Evolutionary conservation across 2,329 filamentous ascomycete genomes (phyloP), one percentile per base, ranked within the genome.

Genomic region (Xenosphaeropsis pyriputrescens): DNA sequence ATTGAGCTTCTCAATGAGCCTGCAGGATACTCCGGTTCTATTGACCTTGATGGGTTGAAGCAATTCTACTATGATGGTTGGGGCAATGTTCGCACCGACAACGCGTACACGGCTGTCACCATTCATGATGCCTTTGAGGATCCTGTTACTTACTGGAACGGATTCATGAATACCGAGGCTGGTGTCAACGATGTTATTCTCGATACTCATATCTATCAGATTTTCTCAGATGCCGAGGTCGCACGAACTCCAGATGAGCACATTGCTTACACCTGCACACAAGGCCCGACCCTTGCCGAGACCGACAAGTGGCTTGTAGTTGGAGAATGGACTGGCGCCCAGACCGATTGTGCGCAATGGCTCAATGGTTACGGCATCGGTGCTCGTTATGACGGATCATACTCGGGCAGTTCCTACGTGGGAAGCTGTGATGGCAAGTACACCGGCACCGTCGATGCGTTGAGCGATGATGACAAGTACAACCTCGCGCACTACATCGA

Each of bases 281-380:
- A 55, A 42, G 45, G 43, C n/a, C 47, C 54, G 12, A 43, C 49
- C 5, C 43, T 63, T 3, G 47, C 57, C 1, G 47, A 52, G 1
- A 46, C 50, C 0, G 52, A 54, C 22, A 52, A 55, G 31, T 51
- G 50, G 42, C 44, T 58, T 4, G 52, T 58, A 32, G 60, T 65
- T 6, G 62, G 62, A 39, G 63, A 65, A 40, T 65, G 62, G 53
- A 57, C 53, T 9, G 59, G 57, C 4, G 56, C 54, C 5, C 63
- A 58, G 35, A 61, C 62, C 33, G 57, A 63, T 42, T 64, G 60
- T 44, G 60, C 57, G 13, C 55, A 64, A 41, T 68, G 56, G 49
- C 46, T 63, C 31, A 73, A 73, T 43, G 74, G 77, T 32, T 68
- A 68, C 35, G 71, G 70, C 5, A 59, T 70, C 33, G 75, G 75